Evolutionary conservation across 345 rosid genomes (phyloP), one percentile per base, ranked within the genome.

Genomic region (Aegle marmelos): DNA sequence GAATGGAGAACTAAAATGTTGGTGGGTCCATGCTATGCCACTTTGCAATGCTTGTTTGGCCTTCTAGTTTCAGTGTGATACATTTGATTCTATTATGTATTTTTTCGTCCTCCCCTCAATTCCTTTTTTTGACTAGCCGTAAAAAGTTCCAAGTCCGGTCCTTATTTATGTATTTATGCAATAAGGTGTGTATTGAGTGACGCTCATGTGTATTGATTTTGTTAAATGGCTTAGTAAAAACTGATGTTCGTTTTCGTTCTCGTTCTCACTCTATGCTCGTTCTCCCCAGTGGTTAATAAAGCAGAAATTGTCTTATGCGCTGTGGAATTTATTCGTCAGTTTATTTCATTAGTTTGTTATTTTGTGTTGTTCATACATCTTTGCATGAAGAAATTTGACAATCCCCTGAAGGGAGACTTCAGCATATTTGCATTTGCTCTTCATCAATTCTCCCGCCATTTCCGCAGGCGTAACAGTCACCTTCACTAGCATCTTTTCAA

Each of bases 131-230:
- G 71, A 72, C 77, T 33, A 67, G 58, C 33, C 74, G 67, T 24
- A 8, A 13, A 13, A 45, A 13, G 4, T 45, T 45, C 17, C 1
- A 1, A 63, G 68, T 61, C 73, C 56, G 11, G 39, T 67, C 78
- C 59, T 17, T 70, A 63, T 82, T 17, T 70, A 56, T 78, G 80
- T 79, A 79, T 83, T 72, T 74, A 77, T 79, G 70, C 82, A 83
- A 87, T 83, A 85, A 87, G 83, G 76, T 78, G 34, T 73, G 79
- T 75, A 72, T 68, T 41, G 41, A 59, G 34, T 30, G 22, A 5
- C 27, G 28, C 50, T 2, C 65, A 66, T 64, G 2, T 53, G 22
- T 53, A 34, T 65, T 76, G 72, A 48, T 66, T 61, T 73, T n/a
- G 25, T 36, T 60, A 25, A 30, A 25, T 7, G 25, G 60, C 31